These are phyloP conservation scores for Phenoliferia sp. DNA, from an alignment of 1,284 basidiomycete genomes.

Conservation along the genomic window DNA sequence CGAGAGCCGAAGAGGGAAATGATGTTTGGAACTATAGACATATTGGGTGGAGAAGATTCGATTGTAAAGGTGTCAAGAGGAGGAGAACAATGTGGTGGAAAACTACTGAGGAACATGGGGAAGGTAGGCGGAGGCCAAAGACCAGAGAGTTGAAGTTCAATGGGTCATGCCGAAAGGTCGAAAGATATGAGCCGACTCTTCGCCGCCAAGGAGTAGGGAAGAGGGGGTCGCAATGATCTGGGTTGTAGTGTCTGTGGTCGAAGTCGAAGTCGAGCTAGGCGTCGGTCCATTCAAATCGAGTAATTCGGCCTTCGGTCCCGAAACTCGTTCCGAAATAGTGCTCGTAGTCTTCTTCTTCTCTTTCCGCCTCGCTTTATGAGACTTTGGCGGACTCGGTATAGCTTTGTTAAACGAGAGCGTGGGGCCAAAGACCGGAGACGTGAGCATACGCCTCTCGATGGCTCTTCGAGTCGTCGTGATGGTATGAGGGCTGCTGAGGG, in stretches of 20 bases:
- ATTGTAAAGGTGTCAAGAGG: too few species aligned
- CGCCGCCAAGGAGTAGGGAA: background rate
- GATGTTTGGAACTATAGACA: too few species aligned
- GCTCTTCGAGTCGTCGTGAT: background rate
- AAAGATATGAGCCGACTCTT: too few species aligned
- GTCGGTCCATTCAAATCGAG: background rate
- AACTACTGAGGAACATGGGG: too few species aligned
- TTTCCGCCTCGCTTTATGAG: background rate
- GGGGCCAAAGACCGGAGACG: conserved; percentile 24
- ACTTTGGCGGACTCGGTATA: background rate
- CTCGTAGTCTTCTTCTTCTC: background rate
- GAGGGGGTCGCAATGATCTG: background rate
- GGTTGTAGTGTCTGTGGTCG: background rate
- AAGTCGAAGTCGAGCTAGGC: background rate
- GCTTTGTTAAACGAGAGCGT: background rate
- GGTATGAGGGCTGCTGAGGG: conserved; percentile 2
- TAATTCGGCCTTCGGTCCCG: background rate
- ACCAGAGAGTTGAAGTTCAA: too few species aligned
- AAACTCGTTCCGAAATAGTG: background rate
- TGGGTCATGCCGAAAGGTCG: too few species aligned
- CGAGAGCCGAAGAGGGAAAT: too few species aligned
- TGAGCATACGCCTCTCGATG: conserved; percentile 27
- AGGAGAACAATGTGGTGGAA: too few species aligned
- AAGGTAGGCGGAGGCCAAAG: too few species aligned
- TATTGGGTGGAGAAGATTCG: too few species aligned